Evolutionary conservation across 2,329 filamentous ascomycete species (phyloP).

Genomic region (Pestalotiopsis sp.): DNA sequence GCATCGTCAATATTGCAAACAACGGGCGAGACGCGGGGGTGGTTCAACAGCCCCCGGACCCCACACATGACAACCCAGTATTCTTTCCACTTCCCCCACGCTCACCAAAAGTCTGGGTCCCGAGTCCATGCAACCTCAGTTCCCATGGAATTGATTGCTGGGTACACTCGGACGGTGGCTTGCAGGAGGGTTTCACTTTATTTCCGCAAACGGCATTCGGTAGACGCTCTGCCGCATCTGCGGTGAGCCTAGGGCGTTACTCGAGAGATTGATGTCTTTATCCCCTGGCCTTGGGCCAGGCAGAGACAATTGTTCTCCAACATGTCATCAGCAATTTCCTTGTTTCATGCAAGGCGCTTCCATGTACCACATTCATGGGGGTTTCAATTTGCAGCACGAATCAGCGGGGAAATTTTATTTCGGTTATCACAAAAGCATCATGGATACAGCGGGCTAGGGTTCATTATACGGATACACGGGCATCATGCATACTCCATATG

Average conservation of each 20-base stretch:
- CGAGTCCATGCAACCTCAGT: background rate
- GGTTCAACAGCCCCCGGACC: background rate
- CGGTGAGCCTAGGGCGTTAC: background rate
- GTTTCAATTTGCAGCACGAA: background rate
- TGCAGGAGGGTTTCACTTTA: background rate
- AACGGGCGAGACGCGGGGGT: background rate
- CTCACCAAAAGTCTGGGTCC: background rate
- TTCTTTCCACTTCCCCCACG: background rate
- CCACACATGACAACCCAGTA: background rate
- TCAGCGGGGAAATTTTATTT: background rate
- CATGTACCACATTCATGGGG: background rate
- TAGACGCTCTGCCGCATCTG: conserved; percentile 1
- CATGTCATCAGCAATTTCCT: conserved; percentile 2
- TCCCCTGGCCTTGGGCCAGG: background rate
- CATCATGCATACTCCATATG: background rate
- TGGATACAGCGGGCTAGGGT: background rate
- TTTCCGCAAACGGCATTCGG: conserved; percentile 9
- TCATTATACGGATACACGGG: background rate
- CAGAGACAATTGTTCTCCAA: background rate
- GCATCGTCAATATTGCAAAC: conserved; percentile 4
- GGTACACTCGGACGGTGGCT: background rate
- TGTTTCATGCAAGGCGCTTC: background rate
- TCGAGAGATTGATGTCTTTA: background rate
- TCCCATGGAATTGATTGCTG: background rate
- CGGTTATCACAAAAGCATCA: background rate